phyloP scores from a whole-genome alignment of 179 eudicot species.

The Carnegiea gigantea region DNA sequence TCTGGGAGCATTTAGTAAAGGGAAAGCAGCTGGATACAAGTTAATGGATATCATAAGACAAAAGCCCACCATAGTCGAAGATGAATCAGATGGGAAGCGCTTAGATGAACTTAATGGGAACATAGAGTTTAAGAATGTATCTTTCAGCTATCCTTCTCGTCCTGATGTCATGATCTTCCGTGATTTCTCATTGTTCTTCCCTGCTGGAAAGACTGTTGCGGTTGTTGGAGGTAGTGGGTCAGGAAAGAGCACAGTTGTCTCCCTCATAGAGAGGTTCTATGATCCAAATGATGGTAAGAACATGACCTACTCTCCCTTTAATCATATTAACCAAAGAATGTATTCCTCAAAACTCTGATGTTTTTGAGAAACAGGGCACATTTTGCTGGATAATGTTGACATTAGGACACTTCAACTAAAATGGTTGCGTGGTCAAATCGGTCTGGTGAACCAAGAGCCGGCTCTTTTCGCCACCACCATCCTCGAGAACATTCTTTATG shows the following conservation, averaged over 20 bases:
- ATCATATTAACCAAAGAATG: neutral
- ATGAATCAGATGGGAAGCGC: conserved; percentile 63
- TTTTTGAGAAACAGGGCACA: conserved; percentile 50
- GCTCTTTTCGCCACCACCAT: conserved; percentile 97
- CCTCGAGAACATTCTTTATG: conserved; percentile 89
- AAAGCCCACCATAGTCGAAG: conserved; percentile 77
- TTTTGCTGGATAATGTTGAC: conserved; percentile 83
- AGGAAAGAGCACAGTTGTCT: conserved; percentile 94
- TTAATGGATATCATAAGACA: conserved; percentile 95
- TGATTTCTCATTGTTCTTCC: conserved; percentile 86
- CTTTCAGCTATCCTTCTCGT: conserved; percentile 91
- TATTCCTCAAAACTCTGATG: conserved; percentile 12
- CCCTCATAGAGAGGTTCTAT: conserved; percentile 91
- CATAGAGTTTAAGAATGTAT: conserved; percentile 85
- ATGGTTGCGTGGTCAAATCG: conserved; percentile 90
- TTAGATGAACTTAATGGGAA: conserved; percentile 79
- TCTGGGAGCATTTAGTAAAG: conserved; percentile 98
- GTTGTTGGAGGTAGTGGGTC: conserved; percentile 99
- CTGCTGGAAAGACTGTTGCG: conserved; percentile 97
- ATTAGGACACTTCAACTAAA: conserved; percentile 72
- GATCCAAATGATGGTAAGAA: conserved; percentile 86
- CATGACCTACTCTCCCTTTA: neutral
- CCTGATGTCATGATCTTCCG: conserved; percentile 92
- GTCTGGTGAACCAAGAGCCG: conserved; percentile 96
- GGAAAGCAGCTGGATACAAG: conserved; percentile 95